A percentile compares a stretch with the other conserved stretches of the same genome.
Evolutionary conservation across 768 basidiomycete species (phyloP).

Genomic region (Guyanaporus albipodus): DNA sequence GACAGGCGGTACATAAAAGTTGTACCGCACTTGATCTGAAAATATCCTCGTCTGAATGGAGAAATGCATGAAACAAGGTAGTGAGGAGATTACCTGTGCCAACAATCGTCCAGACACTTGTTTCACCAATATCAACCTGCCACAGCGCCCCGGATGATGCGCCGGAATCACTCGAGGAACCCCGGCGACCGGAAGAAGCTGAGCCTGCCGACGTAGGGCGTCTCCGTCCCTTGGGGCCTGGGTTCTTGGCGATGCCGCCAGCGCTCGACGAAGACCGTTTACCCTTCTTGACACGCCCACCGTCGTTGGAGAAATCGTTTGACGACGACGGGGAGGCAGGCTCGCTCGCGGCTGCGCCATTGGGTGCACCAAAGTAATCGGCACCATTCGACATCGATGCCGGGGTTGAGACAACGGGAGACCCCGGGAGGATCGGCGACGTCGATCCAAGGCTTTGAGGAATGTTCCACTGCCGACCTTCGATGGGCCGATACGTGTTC

Average conservation of each 20-base stretch:
- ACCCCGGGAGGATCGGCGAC: constrained; percentile 62
- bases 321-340: constrained; percentile 60
- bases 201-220: constrained; percentile 77
- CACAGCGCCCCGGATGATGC: constrained; percentile 77
- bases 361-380: constrained; percentile 59
- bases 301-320: constrained; percentile 76
- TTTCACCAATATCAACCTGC: constrained; percentile 91
- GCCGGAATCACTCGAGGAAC: constrained; percentile 60
- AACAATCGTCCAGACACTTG: constrained; percentile 92
- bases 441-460: constrained; percentile 40
- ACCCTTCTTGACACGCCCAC: constrained; percentile 76
- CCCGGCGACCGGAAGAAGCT: constrained; percentile 61
- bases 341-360: constrained; percentile 52
- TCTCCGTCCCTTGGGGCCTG: constrained; percentile 49
- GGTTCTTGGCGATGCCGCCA: constrained; percentile 36
- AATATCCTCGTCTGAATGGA: constrained; percentile 16
- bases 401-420: constrained; percentile 65
- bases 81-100: constrained; percentile 61
- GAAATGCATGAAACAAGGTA: background rate
- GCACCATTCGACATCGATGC: constrained; percentile 46
- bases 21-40: constrained; percentile 86
- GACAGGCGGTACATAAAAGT: constrained; percentile 86
- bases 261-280: constrained; percentile 77
- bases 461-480: constrained; percentile 75
- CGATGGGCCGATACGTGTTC: constrained; percentile 82